Evolutionary conservation across 2,329 filamentous ascomycete species (phyloP).

Genomic region (Verticillium isaacii): DNA sequence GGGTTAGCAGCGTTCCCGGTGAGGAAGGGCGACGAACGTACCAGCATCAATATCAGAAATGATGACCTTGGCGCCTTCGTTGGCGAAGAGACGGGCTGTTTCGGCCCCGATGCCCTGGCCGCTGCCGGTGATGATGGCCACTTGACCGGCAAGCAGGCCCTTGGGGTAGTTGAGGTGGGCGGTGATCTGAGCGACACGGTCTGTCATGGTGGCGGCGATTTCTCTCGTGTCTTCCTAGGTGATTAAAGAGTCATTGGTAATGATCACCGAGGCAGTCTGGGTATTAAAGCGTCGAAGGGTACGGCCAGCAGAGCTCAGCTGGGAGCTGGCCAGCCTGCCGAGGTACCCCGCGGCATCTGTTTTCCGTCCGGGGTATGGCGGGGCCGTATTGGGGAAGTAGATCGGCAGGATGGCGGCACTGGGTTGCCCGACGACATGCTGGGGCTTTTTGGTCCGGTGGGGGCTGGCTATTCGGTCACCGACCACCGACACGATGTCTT

Average conservation of each 20-base stretch:
- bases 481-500: no score
- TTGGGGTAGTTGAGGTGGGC: conserved; percentile 77
- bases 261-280: background rate
- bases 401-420: background rate
- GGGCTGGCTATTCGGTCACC: no score
- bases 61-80: conserved; percentile 81
- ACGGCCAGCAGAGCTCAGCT: background rate
- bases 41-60: conserved; percentile 77
- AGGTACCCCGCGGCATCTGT: conserved; percentile 13
- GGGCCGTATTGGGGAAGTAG: background rate
- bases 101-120: conserved; percentile 89
- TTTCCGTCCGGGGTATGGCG: background rate
- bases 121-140: conserved; percentile 82
- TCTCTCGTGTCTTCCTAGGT: background rate
- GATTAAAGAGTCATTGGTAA: background rate
- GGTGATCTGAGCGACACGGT: conserved; percentile 66
- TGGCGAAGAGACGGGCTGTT: conserved; percentile 74
- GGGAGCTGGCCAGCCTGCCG: conserved; percentile 4
- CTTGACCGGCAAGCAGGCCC: conserved; percentile 73
- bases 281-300: background rate
- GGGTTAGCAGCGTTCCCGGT: background rate
- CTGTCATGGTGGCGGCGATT: conserved; percentile 34
- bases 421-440: background rate
- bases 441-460: background rate
- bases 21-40: conserved; percentile 28